Conservation (phyloP, 1,139 yeast genomes). For the Pichia sp. region DNA sequence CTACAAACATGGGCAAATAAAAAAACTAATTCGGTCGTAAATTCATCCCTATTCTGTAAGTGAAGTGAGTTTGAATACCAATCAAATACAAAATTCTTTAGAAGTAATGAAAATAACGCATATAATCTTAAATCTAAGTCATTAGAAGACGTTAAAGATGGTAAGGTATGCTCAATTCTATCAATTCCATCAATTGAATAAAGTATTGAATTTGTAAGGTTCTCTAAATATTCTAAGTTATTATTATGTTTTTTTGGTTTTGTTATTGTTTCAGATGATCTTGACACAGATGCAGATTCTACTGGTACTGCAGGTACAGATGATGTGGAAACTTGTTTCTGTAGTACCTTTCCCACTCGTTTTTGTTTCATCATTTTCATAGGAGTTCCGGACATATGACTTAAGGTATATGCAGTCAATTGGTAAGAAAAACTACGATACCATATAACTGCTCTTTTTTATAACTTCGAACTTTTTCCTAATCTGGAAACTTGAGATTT, state of each 20-base stretch:
- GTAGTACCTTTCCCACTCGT: background rate
- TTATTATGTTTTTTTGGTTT: background rate
- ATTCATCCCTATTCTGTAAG: constrained; percentile 36
- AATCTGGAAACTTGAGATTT: background rate
- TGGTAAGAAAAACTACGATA: background rate
- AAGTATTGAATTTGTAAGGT: background rate
- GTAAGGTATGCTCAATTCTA: background rate
- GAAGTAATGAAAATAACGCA: constrained; percentile 37
- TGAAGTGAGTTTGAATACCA: constrained; percentile 35
- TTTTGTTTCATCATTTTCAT: background rate
- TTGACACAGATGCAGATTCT: background rate
- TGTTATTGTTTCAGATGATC: background rate
- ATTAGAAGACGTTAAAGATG: constrained; percentile 10
- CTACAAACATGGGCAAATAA: constrained; percentile 35
- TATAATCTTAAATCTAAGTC: constrained; percentile 38
- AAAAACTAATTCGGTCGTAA: constrained; percentile 34
- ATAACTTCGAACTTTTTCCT: background rate
- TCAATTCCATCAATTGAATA: background rate
- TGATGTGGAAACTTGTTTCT: background rate
- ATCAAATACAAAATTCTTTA: constrained; percentile 38
- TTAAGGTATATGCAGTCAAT: background rate
- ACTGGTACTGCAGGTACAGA: background rate
- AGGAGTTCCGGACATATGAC: background rate
- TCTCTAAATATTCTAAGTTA: background rate
- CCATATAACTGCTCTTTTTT: background rate